A percentile compares a stretch with the other conserved stretches of the same genome.
phyloP scores from a whole-genome alignment of 768 basidiomycete species.

The Mycena leptocephala region DNA sequence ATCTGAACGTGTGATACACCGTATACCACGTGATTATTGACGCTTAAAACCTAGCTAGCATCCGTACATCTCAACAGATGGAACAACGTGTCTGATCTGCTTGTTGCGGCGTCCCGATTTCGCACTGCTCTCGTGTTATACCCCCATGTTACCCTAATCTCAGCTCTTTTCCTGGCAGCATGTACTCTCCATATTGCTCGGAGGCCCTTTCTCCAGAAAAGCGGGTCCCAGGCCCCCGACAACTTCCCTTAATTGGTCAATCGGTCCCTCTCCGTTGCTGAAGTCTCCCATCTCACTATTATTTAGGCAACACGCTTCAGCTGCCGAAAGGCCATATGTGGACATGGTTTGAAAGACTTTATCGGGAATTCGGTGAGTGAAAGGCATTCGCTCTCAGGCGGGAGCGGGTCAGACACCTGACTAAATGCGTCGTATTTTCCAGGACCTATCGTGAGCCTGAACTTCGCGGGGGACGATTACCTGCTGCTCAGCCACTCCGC shows the following conservation, averaged over 20 bases:
- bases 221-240: background rate
- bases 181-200: background rate
- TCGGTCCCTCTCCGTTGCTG: no score
- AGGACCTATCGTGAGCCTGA: background rate
- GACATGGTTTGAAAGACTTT: constrained; percentile 2
- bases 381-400: background rate
- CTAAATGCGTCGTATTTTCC: no score
- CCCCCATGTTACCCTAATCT: background rate
- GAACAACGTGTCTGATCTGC: no score
- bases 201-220: background rate
- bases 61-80: no score
- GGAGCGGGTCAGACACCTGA: background rate
- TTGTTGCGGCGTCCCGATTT: no score
- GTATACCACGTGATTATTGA: no score
- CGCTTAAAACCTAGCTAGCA: no score
- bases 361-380: background rate
- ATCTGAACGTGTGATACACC: no score
- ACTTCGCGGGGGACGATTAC: constrained; percentile 9
- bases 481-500: background rate
- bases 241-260: background rate
- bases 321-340: background rate
- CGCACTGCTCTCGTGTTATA: background rate
- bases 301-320: background rate
- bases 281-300: background rate
- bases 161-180: background rate